Conservation (phyloP, 495 filamentous ascomycete genomes). For the Ramalina peruviana region DNA sequence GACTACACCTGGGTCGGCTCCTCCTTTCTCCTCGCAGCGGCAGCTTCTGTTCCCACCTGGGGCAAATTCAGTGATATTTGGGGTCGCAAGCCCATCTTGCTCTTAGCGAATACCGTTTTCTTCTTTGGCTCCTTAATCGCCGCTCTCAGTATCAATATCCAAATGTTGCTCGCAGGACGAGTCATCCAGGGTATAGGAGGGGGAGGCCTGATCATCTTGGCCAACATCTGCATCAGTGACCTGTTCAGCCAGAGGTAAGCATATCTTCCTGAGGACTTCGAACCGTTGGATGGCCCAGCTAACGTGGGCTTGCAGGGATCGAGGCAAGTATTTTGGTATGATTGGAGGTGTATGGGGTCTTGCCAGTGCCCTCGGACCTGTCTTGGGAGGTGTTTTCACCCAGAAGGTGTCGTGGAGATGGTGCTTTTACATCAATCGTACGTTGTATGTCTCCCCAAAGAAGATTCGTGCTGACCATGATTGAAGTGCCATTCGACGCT, state of each 20-base stretch:
- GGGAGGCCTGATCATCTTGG: constrained; percentile 65
- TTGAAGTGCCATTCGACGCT: constrained; percentile 44
- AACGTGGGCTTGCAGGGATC: constrained; percentile 29
- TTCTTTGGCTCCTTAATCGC: constrained; percentile 62
- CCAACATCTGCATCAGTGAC: constrained; percentile 73
- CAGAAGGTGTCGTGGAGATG: constrained; percentile 46
- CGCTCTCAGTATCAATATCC: constrained; percentile 50
- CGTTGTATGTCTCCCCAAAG: constrained; percentile 10
- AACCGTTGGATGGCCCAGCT: constrained; percentile 18
- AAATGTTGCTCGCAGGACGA: constrained; percentile 62
- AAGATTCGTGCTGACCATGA: background rate
- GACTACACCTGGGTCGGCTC: constrained; percentile 71
- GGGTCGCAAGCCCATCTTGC: constrained; percentile 67
- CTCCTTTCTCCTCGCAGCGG: constrained; percentile 54
- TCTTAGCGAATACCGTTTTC: constrained; percentile 60
- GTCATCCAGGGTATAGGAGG: constrained; percentile 75
- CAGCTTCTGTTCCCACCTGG: constrained; percentile 59
- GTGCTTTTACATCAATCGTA: constrained; percentile 53
- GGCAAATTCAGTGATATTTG: constrained; percentile 80
- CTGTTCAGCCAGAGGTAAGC: constrained; percentile 53
- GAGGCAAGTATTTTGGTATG: constrained; percentile 47
- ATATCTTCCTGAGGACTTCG: background rate
- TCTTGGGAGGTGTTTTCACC: constrained; percentile 66
- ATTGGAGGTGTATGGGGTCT: constrained; percentile 64
- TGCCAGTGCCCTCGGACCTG: constrained; percentile 56